A percentile compares a stretch with the other conserved stretches of the same genome.
Evolutionary conservation across 2,329 filamentous ascomycete genomes (phyloP).

Genomic region (Penicillium psychrosexuale): DNA sequence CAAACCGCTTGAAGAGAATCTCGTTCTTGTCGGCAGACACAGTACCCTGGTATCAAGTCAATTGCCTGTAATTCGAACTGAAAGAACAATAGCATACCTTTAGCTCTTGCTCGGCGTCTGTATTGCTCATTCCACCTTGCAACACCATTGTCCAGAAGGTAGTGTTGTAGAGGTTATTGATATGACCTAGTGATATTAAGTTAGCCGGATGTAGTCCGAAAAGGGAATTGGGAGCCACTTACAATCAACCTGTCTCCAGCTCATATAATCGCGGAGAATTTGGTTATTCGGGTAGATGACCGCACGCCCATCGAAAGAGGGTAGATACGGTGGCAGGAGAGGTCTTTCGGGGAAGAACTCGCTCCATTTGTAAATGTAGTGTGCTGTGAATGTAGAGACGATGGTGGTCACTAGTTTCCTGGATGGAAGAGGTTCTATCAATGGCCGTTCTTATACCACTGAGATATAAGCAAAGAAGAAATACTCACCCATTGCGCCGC

Average conservation of each 20-base stretch:
- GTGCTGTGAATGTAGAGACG: constrained; percentile 87
- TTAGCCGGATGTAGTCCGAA: neutral
- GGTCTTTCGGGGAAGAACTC: constrained; percentile 68
- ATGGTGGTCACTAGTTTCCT: constrained; percentile 90
- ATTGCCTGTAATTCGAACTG: neutral
- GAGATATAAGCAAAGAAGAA: neutral
- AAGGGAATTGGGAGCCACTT: constrained; percentile 32
- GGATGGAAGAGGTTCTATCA: neutral
- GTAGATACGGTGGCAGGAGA: constrained; percentile 66
- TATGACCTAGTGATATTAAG: constrained; percentile 62
- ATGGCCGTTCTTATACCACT: neutral
- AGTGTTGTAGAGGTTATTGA: constrained; percentile 98
- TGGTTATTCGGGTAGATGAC: constrained; percentile 80
- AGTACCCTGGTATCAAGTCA: constrained; percentile 60
- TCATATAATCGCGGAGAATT: constrained; percentile 91
- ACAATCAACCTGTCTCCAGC: constrained; percentile 97
- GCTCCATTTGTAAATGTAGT: constrained; percentile 81
- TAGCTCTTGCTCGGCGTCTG: constrained; percentile 76
- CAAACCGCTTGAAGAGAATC: constrained; percentile 82
- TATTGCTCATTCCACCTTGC: constrained; percentile 68
- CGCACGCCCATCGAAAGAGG: constrained; percentile 88
- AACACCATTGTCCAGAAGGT: constrained; percentile 90
- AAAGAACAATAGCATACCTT: constrained; percentile 51
- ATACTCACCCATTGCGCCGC: constrained; percentile 67
- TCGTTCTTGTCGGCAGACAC: constrained; percentile 89